Evolutionary conservation across 352 stramenopile species (phyloP).

Genomic region (Phytophthora multivora): DNA sequence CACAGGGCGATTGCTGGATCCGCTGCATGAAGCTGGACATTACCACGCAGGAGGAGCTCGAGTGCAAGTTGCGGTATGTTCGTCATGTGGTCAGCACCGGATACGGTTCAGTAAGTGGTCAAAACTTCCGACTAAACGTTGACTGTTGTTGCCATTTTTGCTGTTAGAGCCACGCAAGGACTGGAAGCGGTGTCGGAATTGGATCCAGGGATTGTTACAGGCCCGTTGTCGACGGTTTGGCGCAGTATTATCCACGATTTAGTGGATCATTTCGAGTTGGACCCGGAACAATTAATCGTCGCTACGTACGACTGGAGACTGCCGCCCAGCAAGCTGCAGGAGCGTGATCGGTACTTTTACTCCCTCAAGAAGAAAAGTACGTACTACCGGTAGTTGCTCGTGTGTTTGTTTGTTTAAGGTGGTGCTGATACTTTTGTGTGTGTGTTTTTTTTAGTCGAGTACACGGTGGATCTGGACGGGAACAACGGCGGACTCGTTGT

Average conservation of each 20-base stretch:
- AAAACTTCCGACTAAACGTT: slow-evolving; percentile 13
- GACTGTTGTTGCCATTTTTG: neutral
- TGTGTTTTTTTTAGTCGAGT: slow-evolving; percentile 51
- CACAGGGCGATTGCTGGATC: slow-evolving; percentile 80
- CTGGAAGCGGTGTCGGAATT: slow-evolving; percentile 71
- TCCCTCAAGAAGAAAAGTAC: slow-evolving; percentile 76
- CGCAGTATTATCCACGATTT: slow-evolving; percentile 67
- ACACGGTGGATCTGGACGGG: slow-evolving; percentile 57
- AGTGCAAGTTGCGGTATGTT: slow-evolving; percentile 73
- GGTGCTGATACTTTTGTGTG: slow-evolving; percentile 3
- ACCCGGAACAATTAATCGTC: slow-evolving; percentile 71
- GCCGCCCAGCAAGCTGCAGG: slow-evolving; percentile 69
- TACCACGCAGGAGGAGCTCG: slow-evolving; percentile 66
- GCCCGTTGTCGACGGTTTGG: slow-evolving; percentile 77
- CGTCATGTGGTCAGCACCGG: neutral
- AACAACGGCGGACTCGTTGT: slow-evolving; percentile 59
- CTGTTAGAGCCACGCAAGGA: slow-evolving; percentile 55
- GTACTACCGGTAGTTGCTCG: too few species aligned
- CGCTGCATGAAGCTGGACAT: slow-evolving; percentile 78
- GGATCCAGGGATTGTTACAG: slow-evolving; percentile 76
- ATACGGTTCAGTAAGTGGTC: slow-evolving; percentile 5
- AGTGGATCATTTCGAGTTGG: slow-evolving; percentile 69
- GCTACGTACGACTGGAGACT: slow-evolving; percentile 84
- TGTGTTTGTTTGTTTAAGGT: neutral
- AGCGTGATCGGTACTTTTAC: slow-evolving; percentile 78